Conservation (phyloP, 495 filamentous ascomycete genomes). For the Daldinia bambusicola region DNA sequence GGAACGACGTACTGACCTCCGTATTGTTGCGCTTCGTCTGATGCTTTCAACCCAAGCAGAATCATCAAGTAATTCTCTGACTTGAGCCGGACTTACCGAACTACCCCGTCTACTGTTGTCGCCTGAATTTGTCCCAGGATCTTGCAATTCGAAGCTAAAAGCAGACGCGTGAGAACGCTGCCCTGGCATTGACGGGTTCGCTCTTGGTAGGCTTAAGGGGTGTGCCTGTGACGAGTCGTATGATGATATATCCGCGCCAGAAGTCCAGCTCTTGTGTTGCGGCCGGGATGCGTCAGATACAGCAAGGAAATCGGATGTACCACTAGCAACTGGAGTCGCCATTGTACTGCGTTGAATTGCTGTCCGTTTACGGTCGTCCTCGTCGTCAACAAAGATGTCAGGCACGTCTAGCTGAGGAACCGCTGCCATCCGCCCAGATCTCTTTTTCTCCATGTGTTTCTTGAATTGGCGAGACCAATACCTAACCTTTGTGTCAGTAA, state of each 20-base stretch:
- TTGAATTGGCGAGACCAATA: slow-evolving; percentile 88
- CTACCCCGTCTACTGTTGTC: slow-evolving; percentile 69
- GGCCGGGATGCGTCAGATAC: slow-evolving; percentile 51
- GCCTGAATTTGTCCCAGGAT: slow-evolving; percentile 42
- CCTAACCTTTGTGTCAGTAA: slow-evolving; percentile 44
- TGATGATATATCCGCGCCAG: slow-evolving; percentile 54
- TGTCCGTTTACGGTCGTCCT: slow-evolving; percentile 49
- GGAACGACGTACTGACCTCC: slow-evolving; percentile 57
- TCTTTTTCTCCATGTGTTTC: slow-evolving; percentile 71
- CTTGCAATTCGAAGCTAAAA: slow-evolving; percentile 60
- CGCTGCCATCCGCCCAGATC: slow-evolving; percentile 75
- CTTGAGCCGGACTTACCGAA: slow-evolving; percentile 77
- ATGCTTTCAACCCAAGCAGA: slow-evolving; percentile 95
- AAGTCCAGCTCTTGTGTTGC: slow-evolving; percentile 55
- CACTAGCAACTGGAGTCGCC: slow-evolving; percentile 33
- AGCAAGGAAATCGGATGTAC: slow-evolving; percentile 46
- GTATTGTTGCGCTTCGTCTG: slow-evolving; percentile 83
- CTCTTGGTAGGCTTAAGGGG: slow-evolving; percentile 55
- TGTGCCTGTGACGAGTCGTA: slow-evolving; percentile 56
- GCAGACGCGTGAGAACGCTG: slow-evolving; percentile 47
- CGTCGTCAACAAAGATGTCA: slow-evolving; percentile 87
- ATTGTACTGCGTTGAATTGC: slow-evolving; percentile 43
- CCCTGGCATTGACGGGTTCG: slow-evolving; percentile 44
- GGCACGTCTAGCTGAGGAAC: slow-evolving; percentile 86
- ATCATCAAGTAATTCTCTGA: slow-evolving; percentile 82